phyloP scores from a whole-genome alignment of 2,329 filamentous ascomycete species.

The Cladosporium oxysporum region DNA sequence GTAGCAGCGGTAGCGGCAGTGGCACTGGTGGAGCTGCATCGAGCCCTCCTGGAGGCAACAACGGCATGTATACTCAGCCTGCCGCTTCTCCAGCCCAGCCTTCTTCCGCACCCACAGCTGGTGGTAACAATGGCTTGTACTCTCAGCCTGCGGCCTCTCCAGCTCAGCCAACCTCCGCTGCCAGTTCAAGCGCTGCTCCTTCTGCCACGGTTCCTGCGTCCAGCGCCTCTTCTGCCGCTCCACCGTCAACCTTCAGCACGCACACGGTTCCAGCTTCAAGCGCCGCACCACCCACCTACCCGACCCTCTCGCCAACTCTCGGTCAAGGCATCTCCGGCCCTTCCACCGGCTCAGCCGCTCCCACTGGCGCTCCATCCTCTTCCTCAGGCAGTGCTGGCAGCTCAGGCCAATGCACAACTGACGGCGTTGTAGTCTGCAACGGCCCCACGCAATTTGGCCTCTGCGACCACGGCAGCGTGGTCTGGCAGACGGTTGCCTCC shows the following conservation, averaged over 20 bases:
- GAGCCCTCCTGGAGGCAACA: background rate
- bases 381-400: background rate
- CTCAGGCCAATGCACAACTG: slow-evolving; percentile 35
- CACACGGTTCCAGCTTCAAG: background rate
- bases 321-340: slow-evolving; percentile 4
- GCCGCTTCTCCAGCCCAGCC: background rate
- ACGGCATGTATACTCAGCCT: slow-evolving; percentile 6
- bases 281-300: background rate
- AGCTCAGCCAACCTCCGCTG: background rate
- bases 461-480: slow-evolving; percentile 45
- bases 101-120: background rate
- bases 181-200: background rate
- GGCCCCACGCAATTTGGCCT: slow-evolving; percentile 44
- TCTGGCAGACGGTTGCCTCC: slow-evolving; percentile 45
- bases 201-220: background rate
- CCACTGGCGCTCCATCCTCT: background rate
- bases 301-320: slow-evolving; percentile 8
- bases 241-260: slow-evolving; percentile 5
- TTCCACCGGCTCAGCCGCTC: slow-evolving; percentile 5
- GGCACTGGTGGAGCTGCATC: background rate
- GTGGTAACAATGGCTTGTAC: background rate
- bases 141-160: background rate
- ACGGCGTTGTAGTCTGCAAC: slow-evolving; percentile 45
- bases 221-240: background rate
- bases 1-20: background rate